Evolutionary conservation across 2,329 filamentous ascomycete species (phyloP).

Genomic region (Fusarium sp.): DNA sequence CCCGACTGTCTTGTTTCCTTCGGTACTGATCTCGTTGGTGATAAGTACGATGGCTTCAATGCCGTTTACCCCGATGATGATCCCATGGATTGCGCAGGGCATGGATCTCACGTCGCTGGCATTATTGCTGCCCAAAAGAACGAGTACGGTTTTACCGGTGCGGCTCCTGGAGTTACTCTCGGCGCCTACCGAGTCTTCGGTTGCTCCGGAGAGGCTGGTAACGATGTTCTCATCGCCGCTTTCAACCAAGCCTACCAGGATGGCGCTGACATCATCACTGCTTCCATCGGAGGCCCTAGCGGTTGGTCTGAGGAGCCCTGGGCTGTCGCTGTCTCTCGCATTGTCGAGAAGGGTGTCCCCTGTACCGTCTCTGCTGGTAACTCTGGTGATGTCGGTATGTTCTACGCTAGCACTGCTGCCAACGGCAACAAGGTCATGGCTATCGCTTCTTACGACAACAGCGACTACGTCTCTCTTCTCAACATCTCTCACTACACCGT

Average conservation of each 20-base stretch:
- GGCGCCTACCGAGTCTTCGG: constrained; percentile 67
- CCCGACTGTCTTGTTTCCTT: constrained; percentile 64
- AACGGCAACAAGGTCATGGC: constrained; percentile 58
- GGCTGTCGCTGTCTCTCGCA: constrained; percentile 60
- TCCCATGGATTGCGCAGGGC: constrained; percentile 65
- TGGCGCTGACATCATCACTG: constrained; percentile 65
- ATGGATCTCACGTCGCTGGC: constrained; percentile 70
- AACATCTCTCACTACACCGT: constrained; percentile 54
- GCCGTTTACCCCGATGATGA: constrained; percentile 56
- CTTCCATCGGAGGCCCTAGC: constrained; percentile 59
- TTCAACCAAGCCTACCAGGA: constrained; percentile 69
- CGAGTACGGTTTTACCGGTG: constrained; percentile 64
- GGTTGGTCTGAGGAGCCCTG: constrained; percentile 64
- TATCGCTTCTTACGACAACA: constrained; percentile 62
- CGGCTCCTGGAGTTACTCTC: constrained; percentile 64
- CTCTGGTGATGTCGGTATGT: constrained; percentile 55
- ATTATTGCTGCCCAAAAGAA: constrained; percentile 68
- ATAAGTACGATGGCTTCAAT: constrained; percentile 55
- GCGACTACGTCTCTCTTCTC: constrained; percentile 53
- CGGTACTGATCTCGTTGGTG: constrained; percentile 67
- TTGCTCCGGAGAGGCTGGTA: constrained; percentile 57
- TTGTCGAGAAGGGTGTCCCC: constrained; percentile 62
- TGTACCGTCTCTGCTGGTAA: constrained; percentile 65
- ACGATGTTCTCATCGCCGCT: constrained; percentile 67
- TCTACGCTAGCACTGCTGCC: constrained; percentile 60